Evolutionary conservation across 352 stramenopile species (phyloP).

Genomic region (Phytopythium sindhum): DNA sequence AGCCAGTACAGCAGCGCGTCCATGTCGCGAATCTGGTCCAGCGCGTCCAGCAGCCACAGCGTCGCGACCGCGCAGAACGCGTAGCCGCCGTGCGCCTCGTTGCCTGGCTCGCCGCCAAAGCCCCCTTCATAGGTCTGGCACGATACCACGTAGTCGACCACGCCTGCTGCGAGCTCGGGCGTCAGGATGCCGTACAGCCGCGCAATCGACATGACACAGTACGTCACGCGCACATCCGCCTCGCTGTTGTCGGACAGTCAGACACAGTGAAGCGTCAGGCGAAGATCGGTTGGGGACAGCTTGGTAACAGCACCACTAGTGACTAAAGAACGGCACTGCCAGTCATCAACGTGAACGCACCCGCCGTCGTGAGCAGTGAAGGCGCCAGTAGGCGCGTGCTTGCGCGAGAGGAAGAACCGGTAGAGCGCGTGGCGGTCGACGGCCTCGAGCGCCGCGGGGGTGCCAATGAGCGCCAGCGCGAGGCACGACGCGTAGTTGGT

Average conservation of each 20-base stretch:
- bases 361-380: conserved; percentile 98
- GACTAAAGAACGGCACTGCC: not conserved
- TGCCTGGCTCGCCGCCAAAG: conserved; percentile 88
- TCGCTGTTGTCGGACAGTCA: conserved; percentile 53
- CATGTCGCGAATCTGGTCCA: conserved; percentile 51
- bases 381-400: conserved; percentile 73
- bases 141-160: conserved; percentile 72
- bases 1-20: conserved; percentile 87
- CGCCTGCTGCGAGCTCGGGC: conserved; percentile 73
- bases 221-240: conserved; percentile 96
- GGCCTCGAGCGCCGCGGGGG: conserved; percentile 62
- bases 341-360: conserved; percentile 22
- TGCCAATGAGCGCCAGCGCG: conserved; percentile 90
- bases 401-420: conserved; percentile 88
- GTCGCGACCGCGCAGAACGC: conserved; percentile 96
- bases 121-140: conserved; percentile 99
- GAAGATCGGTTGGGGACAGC: not conserved
- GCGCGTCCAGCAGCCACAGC: conserved; percentile 88
- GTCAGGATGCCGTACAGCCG: conserved; percentile 92
- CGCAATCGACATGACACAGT: conserved; percentile 95
- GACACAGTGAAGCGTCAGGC: not conserved
- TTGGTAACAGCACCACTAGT: not conserved
- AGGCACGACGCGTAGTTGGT: conserved; percentile 96
- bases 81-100: conserved; percentile 99
- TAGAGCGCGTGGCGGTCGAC: conserved; percentile 86